Evolutionary conservation across 441 rosid genomes (phyloP).

Genomic region (Erodium trifolium): DNA sequence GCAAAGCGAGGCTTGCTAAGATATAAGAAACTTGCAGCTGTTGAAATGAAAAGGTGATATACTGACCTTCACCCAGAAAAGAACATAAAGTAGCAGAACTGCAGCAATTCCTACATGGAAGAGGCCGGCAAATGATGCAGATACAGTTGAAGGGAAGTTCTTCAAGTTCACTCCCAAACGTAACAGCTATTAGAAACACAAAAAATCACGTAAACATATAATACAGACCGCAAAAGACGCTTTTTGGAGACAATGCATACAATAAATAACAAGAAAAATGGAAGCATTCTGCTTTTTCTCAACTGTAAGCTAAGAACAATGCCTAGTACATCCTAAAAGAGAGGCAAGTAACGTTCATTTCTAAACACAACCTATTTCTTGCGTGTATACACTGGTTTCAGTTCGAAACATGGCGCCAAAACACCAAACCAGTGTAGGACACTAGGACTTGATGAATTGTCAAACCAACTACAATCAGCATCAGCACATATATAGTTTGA

Average conservation of each 20-base stretch:
- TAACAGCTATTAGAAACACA: slow-evolving; percentile 41
- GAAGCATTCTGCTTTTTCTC: not conserved
- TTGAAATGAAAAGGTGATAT: not conserved
- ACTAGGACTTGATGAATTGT: no score
- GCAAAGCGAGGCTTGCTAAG: not conserved
- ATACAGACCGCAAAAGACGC: no score
- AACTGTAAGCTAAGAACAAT: not conserved
- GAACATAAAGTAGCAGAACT: slow-evolving; percentile 67
- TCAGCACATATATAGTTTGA: not conserved
- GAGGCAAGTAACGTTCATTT: not conserved
- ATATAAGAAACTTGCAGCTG: not conserved
- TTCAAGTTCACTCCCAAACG: slow-evolving; percentile 72
- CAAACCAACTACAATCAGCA: no score
- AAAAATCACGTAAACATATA: not conserved
- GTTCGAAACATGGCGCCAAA: no score
- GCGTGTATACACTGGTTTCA: no score
- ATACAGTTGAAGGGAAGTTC: slow-evolving; percentile 62
- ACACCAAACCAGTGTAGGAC: no score
- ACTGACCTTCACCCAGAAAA: slow-evolving; percentile 91
- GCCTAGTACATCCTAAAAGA: not conserved
- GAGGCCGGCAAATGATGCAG: slow-evolving; percentile 57
- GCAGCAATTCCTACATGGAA: slow-evolving; percentile 87
- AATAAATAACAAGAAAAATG: not conserved
- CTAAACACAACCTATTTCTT: not conserved
- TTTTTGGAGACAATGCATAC: not conserved